Evolutionary conservation across 345 rosid genomes (phyloP), one percentile per base, ranked within the genome.

Genomic region (Ailanthus altissimus): DNA sequence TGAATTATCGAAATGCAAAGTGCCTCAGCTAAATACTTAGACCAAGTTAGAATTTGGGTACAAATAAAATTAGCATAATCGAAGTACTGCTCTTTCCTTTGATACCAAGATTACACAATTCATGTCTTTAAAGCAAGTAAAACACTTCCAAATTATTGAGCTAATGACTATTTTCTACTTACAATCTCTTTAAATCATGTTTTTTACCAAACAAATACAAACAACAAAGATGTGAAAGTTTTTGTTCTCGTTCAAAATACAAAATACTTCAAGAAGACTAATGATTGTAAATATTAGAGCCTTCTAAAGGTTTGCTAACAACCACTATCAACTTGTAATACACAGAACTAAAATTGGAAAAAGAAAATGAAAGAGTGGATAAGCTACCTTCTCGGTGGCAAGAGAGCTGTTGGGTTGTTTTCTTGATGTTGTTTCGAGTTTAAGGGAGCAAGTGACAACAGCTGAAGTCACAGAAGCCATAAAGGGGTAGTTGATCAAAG

Each of bases 381-480:
- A 25, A 64, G 36, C 10, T 79, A 89, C 90, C 88, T 85, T 86
- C 0, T 78, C 78, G 1, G 72, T 43, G 18, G 82, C 40, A 67
- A 74, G 67, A 74, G 82, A 65, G 75, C 80, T 1, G 65, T 75
- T 18, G 59, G 78, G 74, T 40, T 50, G 85, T 16, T 53, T 83
- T 42, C 77, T 78, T 81, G 75, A 73, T 58, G 76, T 76, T 65
- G 77, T 72, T 58, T 81, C 81, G 64, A 83, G 88, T 76, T 71
- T 79, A 77, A 79, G 79, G 40, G 81, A 64, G 64, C 66, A 11
- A 63, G 43, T 58, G 62, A 78, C 57, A 38, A 84, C 14, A 71
- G 78, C 70, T 2, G 85, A 82, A 75, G 90, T 84, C 78, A 86
- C 71, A 78, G 86, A 79, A 76, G 90, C 89, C 91, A 88, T 88